Conservation (phyloP, 495 filamentous ascomycete species). For the Astrocystis sublimbata region DNA sequence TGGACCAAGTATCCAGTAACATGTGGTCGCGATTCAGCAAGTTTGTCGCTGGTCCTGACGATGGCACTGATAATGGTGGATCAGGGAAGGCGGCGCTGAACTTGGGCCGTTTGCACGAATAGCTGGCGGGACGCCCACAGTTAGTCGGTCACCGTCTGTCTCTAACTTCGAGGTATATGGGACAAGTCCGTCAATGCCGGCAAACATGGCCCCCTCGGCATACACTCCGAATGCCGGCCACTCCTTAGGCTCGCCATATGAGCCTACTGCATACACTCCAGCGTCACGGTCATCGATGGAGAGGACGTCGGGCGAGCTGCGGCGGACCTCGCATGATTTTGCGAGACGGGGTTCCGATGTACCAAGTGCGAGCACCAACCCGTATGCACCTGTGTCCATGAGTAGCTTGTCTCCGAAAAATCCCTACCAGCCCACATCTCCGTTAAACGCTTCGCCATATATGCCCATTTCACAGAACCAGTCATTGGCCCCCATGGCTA, state of each 20-base stretch:
- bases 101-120: slow-evolving; percentile 80
- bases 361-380: slow-evolving; percentile 35
- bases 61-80: slow-evolving; percentile 58
- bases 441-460: slow-evolving; percentile 28
- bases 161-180: slow-evolving; percentile 73
- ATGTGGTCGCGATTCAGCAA: slow-evolving; percentile 91
- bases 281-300: slow-evolving; percentile 44
- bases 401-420: slow-evolving; percentile 27
- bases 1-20: slow-evolving; percentile 86
- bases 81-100: slow-evolving; percentile 56
- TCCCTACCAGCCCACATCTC: slow-evolving; percentile 33
- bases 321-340: slow-evolving; percentile 46
- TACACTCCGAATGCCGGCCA: slow-evolving; percentile 37
- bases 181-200: slow-evolving; percentile 39
- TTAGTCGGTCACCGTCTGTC: slow-evolving; percentile 77
- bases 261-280: slow-evolving; percentile 43
- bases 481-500: slow-evolving; percentile 20
- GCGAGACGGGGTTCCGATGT: slow-evolving; percentile 47
- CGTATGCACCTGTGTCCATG: slow-evolving; percentile 34
- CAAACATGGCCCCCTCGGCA: slow-evolving; percentile 27
- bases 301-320: slow-evolving; percentile 45
- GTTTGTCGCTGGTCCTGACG: slow-evolving; percentile 91
- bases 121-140: slow-evolving; percentile 71
- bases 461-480: slow-evolving; percentile 25
- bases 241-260: slow-evolving; percentile 35